These are phyloP conservation scores for Chenopodium suecicum DNA, from an alignment of 148 eudicot species.

Conservation along the genomic window DNA sequence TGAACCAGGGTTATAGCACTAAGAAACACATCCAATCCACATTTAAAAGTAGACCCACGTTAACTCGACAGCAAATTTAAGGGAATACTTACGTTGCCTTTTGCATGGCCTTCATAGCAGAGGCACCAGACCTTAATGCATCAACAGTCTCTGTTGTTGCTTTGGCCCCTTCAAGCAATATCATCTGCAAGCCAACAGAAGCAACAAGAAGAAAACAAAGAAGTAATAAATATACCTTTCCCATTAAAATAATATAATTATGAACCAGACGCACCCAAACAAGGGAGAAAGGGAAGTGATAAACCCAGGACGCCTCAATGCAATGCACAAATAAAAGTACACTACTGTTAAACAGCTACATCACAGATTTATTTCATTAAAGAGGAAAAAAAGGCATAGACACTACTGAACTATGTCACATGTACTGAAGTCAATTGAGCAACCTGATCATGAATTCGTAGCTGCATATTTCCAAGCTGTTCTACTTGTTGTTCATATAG, in stretches of 20 bases:
- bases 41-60: neutral
- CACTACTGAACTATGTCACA: slow-evolving; percentile 7
- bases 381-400: neutral
- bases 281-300: neutral
- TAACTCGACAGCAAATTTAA: neutral
- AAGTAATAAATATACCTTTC: neutral
- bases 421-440: neutral
- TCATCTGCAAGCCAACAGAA: slow-evolving; percentile 53
- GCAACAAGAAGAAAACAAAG: neutral
- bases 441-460: slow-evolving; percentile 91
- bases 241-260: neutral
- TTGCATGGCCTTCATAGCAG: slow-evolving; percentile 95
- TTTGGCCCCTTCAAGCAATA: slow-evolving; percentile 90
- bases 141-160: slow-evolving; percentile 93
- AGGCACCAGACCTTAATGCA: slow-evolving; percentile 91
- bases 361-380: no score
- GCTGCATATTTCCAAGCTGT: slow-evolving; percentile 84
- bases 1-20: no score
- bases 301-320: neutral
- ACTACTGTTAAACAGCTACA: neutral
- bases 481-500: slow-evolving; percentile 80
- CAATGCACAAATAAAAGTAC: neutral
- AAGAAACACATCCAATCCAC: neutral
- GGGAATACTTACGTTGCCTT: slow-evolving; percentile 70
- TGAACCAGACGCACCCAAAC: neutral